phyloP scores from a whole-genome alignment of 345 rosid species.

The Dipteronia dyeriana region DNA sequence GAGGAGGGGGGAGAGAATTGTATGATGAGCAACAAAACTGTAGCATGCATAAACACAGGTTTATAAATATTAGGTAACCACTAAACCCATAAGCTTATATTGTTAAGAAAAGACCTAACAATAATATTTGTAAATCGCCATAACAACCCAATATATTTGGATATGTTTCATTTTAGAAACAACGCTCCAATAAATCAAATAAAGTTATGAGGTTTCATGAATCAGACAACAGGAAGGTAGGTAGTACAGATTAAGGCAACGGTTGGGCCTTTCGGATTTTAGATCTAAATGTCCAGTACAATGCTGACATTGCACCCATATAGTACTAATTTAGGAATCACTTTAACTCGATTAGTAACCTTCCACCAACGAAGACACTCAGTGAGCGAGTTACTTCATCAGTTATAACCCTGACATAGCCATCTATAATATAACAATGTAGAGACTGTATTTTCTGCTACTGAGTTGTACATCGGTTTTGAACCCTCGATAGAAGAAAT shows the following conservation, averaged over 20 bases:
- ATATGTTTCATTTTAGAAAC: background rate
- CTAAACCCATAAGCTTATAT: background rate
- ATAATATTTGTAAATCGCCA: background rate
- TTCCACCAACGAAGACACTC: background rate
- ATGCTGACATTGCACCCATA: background rate
- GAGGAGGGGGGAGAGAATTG: background rate
- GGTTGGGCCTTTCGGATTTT: background rate
- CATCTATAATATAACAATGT: background rate
- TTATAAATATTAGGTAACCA: background rate
- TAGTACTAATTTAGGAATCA: too few species aligned
- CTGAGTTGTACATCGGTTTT: background rate
- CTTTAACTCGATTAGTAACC: background rate
- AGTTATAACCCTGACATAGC: background rate
- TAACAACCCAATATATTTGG: background rate
- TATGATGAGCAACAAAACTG: background rate
- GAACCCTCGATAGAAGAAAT: constrained; percentile 1
- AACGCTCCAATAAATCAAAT: background rate
- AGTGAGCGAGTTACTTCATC: background rate
- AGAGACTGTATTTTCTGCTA: background rate
- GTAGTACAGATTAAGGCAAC: constrained; percentile 2
- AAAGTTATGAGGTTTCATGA: background rate
- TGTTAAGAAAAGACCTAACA: background rate
- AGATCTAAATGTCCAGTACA: background rate
- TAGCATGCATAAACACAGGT: background rate
- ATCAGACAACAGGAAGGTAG: background rate